Percentiles rank a stretch among this genome's conserved stretches.
Conservation (phyloP, 176 grass and related monocot genomes). For the Paspalum notatum region DNA sequence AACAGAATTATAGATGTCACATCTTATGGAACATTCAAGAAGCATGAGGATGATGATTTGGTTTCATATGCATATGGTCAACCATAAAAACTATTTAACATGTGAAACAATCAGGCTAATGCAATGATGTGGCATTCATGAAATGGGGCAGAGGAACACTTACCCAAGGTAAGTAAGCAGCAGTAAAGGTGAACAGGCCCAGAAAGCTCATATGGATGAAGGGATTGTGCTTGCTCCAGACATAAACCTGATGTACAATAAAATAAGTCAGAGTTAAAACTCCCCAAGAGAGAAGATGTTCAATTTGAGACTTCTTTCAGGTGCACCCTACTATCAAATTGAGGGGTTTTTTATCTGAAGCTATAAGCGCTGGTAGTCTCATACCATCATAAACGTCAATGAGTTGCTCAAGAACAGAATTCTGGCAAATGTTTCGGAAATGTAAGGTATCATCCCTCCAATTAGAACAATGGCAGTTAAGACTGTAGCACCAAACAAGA, state of each 20-base stretch:
- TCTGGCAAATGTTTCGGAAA: conserved; percentile 89
- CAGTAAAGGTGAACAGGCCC: conserved; percentile 96
- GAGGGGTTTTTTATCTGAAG: neutral
- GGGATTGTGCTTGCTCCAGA: conserved; percentile 99
- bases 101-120: neutral
- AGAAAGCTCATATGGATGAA: conserved; percentile 99
- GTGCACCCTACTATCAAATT: neutral
- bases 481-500: conserved; percentile 93
- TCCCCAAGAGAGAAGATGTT: neutral
- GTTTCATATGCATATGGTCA: neutral
- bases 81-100: conserved; percentile 29
- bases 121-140: neutral
- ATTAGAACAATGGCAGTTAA: conserved; percentile 87
- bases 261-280: conserved; percentile 24
- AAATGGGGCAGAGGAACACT: conserved; percentile 18
- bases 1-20: conserved; percentile 19
- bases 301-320: neutral
- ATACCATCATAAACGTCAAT: conserved; percentile 99
- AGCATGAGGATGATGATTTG: neutral
- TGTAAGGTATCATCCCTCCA: conserved; percentile 95
- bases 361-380: neutral
- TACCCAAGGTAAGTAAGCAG: conserved; percentile 98
- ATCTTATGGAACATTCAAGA: neutral
- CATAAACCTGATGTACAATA: conserved; percentile 74
- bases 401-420: conserved; percentile 99